Percentiles rank a stretch among this genome's conserved stretches.
These are phyloP conservation scores for Podila verticillata DNA, from an alignment of 192 early-diverging fungal genomes.

Conservation along the genomic window DNA sequence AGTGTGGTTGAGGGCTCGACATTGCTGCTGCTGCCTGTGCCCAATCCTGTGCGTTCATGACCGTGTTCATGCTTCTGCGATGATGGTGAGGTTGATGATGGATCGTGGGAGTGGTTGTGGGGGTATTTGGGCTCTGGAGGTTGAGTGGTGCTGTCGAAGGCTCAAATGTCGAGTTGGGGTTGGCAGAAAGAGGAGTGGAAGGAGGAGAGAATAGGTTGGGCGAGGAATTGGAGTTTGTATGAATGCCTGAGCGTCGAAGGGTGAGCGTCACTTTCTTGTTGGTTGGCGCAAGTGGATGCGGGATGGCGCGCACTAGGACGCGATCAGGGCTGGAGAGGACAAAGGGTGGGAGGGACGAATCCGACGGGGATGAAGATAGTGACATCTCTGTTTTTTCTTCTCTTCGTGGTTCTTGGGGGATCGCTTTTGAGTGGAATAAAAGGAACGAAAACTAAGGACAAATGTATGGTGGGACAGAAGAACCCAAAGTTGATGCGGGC, in stretches of 20 bases:
- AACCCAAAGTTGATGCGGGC: not conserved
- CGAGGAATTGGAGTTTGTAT: not conserved
- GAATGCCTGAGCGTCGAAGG: conserved; percentile 17
- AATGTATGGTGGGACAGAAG: not conserved
- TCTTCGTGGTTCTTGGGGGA: not conserved
- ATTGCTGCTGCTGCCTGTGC: not conserved
- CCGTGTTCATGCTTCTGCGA: not conserved
- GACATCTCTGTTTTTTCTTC: conserved; percentile 16
- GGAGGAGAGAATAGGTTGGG: not conserved
- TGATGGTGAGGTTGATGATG: not conserved
- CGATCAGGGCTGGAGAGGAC: conserved; percentile 34
- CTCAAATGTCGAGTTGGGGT: not conserved
- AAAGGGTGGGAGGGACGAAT: conserved; percentile 30
- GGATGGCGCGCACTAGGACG: conserved; percentile 36
- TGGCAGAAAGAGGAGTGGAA: not conserved
- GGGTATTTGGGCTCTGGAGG: conserved; percentile 27
- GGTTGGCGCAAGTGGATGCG: conserved; percentile 31
- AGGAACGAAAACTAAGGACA: not conserved
- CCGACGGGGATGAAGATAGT: conserved; percentile 24
- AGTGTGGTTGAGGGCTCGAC: not conserved
- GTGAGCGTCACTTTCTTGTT: conserved; percentile 50
- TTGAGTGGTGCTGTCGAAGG: conserved; percentile 22
- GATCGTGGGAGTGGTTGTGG: not conserved
- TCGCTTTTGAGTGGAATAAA: not conserved
- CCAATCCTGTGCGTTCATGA: not conserved